Base-by-base conservation (phyloP, 768 basidiomycete species). In the Lentinus tigrinus region DNA sequence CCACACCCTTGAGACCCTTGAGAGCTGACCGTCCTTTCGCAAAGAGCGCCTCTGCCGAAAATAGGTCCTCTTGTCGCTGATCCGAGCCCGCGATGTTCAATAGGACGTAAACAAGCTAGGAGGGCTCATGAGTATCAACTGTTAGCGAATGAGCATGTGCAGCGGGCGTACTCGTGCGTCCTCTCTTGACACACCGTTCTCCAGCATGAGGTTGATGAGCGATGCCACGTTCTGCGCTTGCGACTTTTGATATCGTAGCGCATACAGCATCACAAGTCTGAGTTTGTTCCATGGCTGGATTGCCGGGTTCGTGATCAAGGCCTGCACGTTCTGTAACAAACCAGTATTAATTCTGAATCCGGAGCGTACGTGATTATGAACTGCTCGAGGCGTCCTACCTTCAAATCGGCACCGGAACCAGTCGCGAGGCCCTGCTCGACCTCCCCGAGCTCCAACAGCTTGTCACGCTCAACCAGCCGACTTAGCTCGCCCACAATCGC, bases 1-100 rank as follows among this genome's bases (percentile, higher is more conserved):
- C 97, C 4, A 98, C 96, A 2, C 97, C 97, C 93, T 97, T 97
- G 47, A 99, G 77, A 6, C 97, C 97, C 69, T 98, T 98, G 65
- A 99, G 71, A 0, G 95, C 97, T 28, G 92, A 95, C 54, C 94
- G 87, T 2, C 97, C 97, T 69, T 95, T 90, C 2, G 93, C 93
- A 61, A 99, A 85, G 48, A 99, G 76, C 14, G 95, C 94, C 73
- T 97, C 96, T 40, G 91, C 97, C 44, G 92, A 93, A 70, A 98
- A 98, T 26, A 99, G 77, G 72, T 98, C 97, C 67, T 98, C 96
- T 75, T 99, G 96, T 27, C 97, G 85, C 63, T 98, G 94, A 69
- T 98, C 96, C 11, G 91, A 86, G 27, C 97, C 97, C 1, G 96
- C 92, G 46, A 95, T 85, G 64, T 97, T 96, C 57, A 99, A 74